Evolutionary conservation across 345 rosid genomes (phyloP).

Genomic region (Brassica napus): DNA sequence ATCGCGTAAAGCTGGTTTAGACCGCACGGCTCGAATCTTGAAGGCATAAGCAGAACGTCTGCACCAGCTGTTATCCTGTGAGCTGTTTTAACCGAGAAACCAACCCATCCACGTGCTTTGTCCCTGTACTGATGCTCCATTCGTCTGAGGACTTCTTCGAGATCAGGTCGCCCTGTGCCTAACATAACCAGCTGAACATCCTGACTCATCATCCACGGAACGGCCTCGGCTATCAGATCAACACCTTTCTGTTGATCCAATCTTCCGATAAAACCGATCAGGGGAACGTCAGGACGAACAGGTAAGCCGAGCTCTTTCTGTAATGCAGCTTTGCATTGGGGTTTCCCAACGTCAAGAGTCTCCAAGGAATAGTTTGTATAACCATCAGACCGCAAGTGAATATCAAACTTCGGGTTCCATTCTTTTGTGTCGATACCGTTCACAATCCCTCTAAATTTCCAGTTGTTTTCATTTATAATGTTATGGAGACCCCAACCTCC

Average conservation of each 20-base stretch:
- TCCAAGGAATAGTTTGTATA: conserved; percentile 79
- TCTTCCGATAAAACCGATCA: conserved; percentile 90
- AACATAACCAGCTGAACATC: conserved; percentile 84
- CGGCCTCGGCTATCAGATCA: conserved; percentile 88
- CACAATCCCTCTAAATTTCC: conserved; percentile 87
- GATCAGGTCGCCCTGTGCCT: conserved; percentile 82
- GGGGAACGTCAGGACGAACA: conserved; percentile 64
- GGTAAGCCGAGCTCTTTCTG: conserved; percentile 93
- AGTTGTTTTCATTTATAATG: conserved; percentile 73
- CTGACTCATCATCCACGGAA: conserved; percentile 94
- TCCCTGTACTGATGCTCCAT: conserved; percentile 61
- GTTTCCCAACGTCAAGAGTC: conserved; percentile 67
- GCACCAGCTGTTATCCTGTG: conserved; percentile 94
- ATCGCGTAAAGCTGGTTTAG: conserved; percentile 95
- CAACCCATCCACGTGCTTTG: conserved; percentile 89
- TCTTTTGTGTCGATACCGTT: conserved; percentile 85
- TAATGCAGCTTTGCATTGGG: conserved; percentile 83
- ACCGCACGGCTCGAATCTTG: conserved; percentile 96
- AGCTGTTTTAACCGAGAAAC: conserved; percentile 78
- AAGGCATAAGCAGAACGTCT: conserved; percentile 92
- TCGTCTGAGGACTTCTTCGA: conserved; percentile 73
- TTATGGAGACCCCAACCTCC: conserved; percentile 98
- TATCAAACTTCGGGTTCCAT: conserved; percentile 72
- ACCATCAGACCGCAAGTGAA: conserved; percentile 71
- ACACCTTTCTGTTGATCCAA: conserved; percentile 94